Conservation (phyloP, 352 stramenopile genomes). For the Phytophthora cryptogea region DNA sequence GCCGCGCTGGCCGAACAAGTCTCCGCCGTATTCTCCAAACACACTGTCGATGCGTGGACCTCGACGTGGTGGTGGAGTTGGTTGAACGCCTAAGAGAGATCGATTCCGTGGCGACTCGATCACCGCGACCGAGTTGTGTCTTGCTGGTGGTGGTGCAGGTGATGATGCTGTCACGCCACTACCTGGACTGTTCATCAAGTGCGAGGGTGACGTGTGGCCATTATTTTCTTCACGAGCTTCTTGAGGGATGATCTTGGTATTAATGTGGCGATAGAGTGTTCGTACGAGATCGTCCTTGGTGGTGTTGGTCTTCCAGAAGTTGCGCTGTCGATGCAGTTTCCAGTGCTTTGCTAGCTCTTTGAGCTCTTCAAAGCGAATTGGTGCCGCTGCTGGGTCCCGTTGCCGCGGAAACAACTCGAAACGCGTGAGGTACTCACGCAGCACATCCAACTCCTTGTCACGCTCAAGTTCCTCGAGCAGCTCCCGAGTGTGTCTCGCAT, state of each 20-base stretch:
- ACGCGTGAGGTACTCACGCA: constrained; percentile 83
- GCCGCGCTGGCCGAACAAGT: constrained; percentile 84
- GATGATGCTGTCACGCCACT: constrained; percentile 15
- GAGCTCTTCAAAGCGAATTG: constrained; percentile 91
- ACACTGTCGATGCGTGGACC: constrained; percentile 48
- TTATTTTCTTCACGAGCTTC: constrained; percentile 56
- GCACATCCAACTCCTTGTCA: constrained; percentile 85
- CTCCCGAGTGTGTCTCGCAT: constrained; percentile 80
- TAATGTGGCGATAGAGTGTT: constrained; percentile 87
- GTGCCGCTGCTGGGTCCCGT: constrained; percentile 69
- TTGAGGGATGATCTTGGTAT: constrained; percentile 82
- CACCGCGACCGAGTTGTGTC: constrained; percentile 27
- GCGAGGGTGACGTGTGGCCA: constrained; percentile 15
- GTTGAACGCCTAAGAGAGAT: constrained; percentile 45
- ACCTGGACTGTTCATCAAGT: constrained; percentile 22
- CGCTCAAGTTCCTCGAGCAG: constrained; percentile 85
- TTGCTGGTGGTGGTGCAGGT: constrained; percentile 46
- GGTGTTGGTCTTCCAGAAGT: constrained; percentile 91
- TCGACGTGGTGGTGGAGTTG: constrained; percentile 24
- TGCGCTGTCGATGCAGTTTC: constrained; percentile 89
- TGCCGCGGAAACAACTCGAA: constrained; percentile 81
- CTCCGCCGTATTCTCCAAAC: constrained; percentile 68
- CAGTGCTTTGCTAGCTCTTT: constrained; percentile 91
- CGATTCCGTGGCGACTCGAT: constrained; percentile 61
- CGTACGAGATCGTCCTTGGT: constrained; percentile 89